Evolutionary conservation across 176 grass and related monocot species (phyloP).

Genomic region (Oryza coarctata): DNA sequence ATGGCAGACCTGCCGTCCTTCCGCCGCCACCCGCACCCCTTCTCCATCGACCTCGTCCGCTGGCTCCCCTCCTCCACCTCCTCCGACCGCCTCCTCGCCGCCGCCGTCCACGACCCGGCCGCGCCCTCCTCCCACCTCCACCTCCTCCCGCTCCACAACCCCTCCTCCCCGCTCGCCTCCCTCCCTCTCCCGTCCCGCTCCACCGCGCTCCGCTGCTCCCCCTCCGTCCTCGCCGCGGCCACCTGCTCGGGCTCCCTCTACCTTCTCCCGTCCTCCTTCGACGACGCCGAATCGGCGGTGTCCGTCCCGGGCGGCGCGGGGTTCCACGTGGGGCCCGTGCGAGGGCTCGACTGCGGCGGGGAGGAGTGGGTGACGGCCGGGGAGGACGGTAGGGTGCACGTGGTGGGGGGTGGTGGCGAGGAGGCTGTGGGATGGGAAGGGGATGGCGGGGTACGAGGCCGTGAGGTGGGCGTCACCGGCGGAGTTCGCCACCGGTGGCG

Average conservation of each 20-base stretch:
- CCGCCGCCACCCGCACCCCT: conserved; percentile 53
- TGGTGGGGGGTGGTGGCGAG: conserved; percentile 42
- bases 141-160: conserved; percentile 36
- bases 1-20: conserved; percentile 51
- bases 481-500: conserved; percentile 71
- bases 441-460: conserved; percentile 53
- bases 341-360: conserved; percentile 52
- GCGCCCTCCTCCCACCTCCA: conserved; percentile 33
- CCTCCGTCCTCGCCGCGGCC: conserved; percentile 36
- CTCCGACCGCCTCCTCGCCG: conserved; percentile 52
- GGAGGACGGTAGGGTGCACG: conserved; percentile 61
- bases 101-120: conserved; percentile 52
- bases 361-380: conserved; percentile 60
- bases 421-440: conserved; percentile 65
- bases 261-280: conserved; percentile 46
- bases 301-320: conserved; percentile 42
- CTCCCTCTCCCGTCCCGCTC: conserved; percentile 49
- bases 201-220: conserved; percentile 62
- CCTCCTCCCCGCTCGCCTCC: conserved; percentile 38
- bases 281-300: conserved; percentile 39
- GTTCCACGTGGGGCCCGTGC: conserved; percentile 58
- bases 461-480: conserved; percentile 54
- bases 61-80: conserved; percentile 55
- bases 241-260: conserved; percentile 55
- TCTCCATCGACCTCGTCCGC: conserved; percentile 60